phyloP scores from a whole-genome alignment of 768 basidiomycete genomes.

The Trametes gibbosa region DNA sequence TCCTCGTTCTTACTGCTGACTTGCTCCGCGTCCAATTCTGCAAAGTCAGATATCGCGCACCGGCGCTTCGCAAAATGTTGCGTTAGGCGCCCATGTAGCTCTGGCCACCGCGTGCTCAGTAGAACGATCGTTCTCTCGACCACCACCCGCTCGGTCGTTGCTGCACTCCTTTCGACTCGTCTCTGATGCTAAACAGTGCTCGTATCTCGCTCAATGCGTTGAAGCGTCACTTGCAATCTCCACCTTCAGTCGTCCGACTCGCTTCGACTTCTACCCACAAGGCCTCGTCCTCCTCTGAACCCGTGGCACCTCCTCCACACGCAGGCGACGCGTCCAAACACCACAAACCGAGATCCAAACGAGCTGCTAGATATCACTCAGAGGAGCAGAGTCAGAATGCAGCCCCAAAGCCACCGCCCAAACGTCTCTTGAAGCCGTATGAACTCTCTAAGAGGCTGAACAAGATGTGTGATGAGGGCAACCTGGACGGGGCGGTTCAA shows the following conservation, averaged over 20 bases:
- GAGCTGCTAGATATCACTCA: not conserved
- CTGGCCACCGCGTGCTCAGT: not conserved
- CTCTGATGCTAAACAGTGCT: not conserved
- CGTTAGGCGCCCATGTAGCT: not conserved
- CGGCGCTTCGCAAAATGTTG: constrained; percentile 3
- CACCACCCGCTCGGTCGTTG: too few species aligned
- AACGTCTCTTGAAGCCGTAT: constrained; percentile 55
- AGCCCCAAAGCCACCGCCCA: not conserved
- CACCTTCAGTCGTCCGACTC: not conserved
- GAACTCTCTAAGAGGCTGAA: constrained; percentile 58
- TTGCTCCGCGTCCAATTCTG: not conserved
- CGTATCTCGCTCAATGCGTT: not conserved
- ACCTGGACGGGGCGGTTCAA: constrained; percentile 59
- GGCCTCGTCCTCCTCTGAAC: not conserved
- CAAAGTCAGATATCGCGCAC: not conserved
- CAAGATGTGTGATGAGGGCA: constrained; percentile 51
- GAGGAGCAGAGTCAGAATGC: not conserved
- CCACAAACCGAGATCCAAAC: not conserved
- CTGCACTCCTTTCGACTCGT: not conserved
- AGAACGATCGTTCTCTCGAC: not conserved
- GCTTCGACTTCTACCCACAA: not conserved
- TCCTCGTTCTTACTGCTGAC: not conserved
- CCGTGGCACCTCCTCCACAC: not conserved
- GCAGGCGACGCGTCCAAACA: not conserved
- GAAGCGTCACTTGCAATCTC: not conserved